These are phyloP conservation scores for Ceratocystis ficicola DNA, from an alignment of 2,329 filamentous ascomycete species.

Conservation along the genomic window DNA sequence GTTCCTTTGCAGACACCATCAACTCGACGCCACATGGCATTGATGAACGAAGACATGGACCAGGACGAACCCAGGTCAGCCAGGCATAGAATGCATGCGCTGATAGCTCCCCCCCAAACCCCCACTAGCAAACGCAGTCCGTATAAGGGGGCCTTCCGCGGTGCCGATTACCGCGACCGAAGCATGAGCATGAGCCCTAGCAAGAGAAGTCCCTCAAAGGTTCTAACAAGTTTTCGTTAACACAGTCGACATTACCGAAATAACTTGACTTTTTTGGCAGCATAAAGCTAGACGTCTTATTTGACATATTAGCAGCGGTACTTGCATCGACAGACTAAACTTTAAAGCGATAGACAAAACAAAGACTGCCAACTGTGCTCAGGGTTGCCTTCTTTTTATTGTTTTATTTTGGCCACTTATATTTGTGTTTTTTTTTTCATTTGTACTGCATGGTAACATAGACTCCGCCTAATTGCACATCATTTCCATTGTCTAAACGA, in stretches of 20 bases:
- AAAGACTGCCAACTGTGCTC: no score
- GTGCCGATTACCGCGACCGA: constrained; percentile 15
- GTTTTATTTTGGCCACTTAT: not conserved
- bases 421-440: not conserved
- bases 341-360: no score
- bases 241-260: not conserved
- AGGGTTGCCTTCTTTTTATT: no score
- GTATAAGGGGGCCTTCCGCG: constrained; percentile 15
- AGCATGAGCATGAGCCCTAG: constrained; percentile 21
- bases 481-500: not conserved
- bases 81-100: constrained; percentile 16
- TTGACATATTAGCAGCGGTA: no score
- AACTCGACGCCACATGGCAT: constrained; percentile 28
- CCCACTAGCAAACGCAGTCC: constrained; percentile 15
- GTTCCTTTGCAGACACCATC: constrained; percentile 33
- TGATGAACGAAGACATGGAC: constrained; percentile 16
- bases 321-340: no score
- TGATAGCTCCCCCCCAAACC: constrained; percentile 17
- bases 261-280: not conserved
- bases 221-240: constrained; percentile 11
- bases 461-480: not conserved
- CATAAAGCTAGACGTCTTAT: no score
- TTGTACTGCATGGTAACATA: not conserved
- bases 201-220: constrained; percentile 19
- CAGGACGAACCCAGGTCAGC: constrained; percentile 18